phyloP scores from a whole-genome alignment of 305 asterid genomes.

The Fraxinus velutina region DNA sequence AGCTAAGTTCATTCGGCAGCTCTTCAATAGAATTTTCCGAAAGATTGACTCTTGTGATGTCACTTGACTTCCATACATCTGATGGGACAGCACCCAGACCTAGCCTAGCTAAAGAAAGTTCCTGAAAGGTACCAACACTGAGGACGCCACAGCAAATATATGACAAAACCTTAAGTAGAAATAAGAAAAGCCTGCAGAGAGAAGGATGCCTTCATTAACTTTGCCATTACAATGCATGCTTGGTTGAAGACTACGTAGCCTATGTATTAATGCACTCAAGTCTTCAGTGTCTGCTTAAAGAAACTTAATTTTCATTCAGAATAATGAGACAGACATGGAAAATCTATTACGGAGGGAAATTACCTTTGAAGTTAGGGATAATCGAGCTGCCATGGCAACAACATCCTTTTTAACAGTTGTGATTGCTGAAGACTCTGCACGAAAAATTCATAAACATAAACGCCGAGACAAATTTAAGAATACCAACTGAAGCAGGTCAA shows the following conservation, averaged over 20 bases:
- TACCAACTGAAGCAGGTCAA: conserved; percentile 19
- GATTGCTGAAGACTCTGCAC: conserved; percentile 55
- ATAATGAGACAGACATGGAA: conserved; percentile 10
- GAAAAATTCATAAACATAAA: conserved; percentile 12
- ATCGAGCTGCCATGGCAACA: conserved; percentile 60
- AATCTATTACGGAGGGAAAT: conserved; percentile 20
- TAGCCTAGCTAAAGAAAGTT: conserved; percentile 65
- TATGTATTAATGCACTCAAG: conserved; percentile 6
- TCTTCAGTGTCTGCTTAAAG: conserved; percentile 9
- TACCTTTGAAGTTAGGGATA: conserved; percentile 82
- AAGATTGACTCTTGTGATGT: conserved; percentile 71
- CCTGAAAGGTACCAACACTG: conserved; percentile 50
- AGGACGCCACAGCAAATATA: conserved; percentile 7
- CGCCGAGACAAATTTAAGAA: conserved; percentile 4
- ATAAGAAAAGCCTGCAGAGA: background rate
- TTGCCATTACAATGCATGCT: conserved; percentile 13
- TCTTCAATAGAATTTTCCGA: conserved; percentile 75
- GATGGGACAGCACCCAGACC: conserved; percentile 68
- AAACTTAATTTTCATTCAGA: conserved; percentile 12
- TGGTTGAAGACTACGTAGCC: conserved; percentile 1
- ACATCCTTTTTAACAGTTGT: conserved; percentile 55
- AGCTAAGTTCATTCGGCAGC: conserved; percentile 70
- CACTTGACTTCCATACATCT: conserved; percentile 66
- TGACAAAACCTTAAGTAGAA: conserved; percentile 13
- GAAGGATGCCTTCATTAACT: conserved; percentile 10